These are phyloP conservation scores for Beauveria pseudobassiana DNA, from an alignment of 2,329 filamentous ascomycete species.

Conservation along the genomic window DNA sequence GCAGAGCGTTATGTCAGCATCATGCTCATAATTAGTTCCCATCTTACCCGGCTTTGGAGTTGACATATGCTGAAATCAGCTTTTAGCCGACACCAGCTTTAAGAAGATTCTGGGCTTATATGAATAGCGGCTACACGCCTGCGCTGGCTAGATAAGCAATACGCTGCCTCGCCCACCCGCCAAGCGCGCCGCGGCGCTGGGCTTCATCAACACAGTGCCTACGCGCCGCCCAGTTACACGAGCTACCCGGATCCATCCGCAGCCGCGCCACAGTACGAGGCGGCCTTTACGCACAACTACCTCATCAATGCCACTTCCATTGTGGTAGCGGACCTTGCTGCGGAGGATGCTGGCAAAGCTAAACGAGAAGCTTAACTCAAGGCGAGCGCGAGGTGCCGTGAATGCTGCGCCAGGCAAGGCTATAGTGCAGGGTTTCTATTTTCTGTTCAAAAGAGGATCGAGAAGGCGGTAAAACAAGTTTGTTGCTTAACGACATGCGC, in stretches of 20 bases:
- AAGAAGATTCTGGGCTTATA: constrained; percentile 49
- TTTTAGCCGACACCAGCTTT: not conserved
- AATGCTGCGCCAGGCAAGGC: constrained; percentile 49
- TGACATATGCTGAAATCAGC: too few relatives aligned
- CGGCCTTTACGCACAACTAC: constrained; percentile 63
- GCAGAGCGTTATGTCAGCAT: constrained; percentile 43
- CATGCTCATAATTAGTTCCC: constrained; percentile 53
- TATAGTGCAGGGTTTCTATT: constrained; percentile 56
- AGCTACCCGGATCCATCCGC: constrained; percentile 57
- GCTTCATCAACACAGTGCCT: constrained; percentile 60
- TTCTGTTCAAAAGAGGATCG: constrained; percentile 40
- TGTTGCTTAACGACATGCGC: too few relatives aligned
- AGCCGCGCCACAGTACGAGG: constrained; percentile 35
- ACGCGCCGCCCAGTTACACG: constrained; percentile 57
- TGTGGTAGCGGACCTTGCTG: constrained; percentile 50
- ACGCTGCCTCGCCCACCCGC: constrained; percentile 68
- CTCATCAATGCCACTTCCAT: constrained; percentile 58
- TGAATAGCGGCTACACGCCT: constrained; percentile 53
- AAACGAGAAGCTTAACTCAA: constrained; percentile 62
- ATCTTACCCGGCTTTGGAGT: not conserved
- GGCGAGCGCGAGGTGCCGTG: constrained; percentile 50
- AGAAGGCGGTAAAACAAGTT: too few relatives aligned
- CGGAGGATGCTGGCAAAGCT: constrained; percentile 55
- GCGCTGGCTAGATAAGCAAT: constrained; percentile 69
- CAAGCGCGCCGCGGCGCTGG: constrained; percentile 62